Conservation (phyloP, 257 asterid genomes). For the Przewalskia tangutica region DNA sequence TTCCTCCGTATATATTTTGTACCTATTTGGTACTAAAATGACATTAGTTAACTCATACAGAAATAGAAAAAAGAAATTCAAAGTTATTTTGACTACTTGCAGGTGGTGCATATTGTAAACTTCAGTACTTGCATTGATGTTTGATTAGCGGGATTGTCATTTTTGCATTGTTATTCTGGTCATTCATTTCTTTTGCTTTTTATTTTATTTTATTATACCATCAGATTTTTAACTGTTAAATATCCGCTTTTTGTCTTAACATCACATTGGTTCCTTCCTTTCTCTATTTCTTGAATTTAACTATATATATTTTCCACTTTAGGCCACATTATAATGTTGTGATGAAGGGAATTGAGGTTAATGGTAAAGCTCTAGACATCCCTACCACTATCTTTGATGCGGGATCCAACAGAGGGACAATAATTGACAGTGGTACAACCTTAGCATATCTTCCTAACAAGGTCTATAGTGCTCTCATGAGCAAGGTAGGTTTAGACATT, state of each 20-base stretch:
- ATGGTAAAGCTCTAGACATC: constrained; percentile 32
- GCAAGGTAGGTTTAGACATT: constrained; percentile 22
- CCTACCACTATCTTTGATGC: constrained; percentile 28
- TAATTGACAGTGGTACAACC: constrained; percentile 67
- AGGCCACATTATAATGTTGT: constrained; percentile 56
- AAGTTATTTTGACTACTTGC: background rate
- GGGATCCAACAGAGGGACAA: constrained; percentile 26
- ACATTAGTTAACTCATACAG: background rate
- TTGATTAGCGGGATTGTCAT: background rate
- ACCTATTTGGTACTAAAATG: background rate
- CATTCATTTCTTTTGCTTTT: background rate
- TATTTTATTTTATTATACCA: background rate
- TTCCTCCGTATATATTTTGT: background rate
- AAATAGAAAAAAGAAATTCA: background rate
- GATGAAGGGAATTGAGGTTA: constrained; percentile 45
- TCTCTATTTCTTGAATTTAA: background rate
- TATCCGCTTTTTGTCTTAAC: background rate
- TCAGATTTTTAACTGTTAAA: background rate
- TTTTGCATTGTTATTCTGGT: background rate
- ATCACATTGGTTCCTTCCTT: background rate
- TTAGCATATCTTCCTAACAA: constrained; percentile 52
- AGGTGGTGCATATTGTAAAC: background rate
- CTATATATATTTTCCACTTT: constrained; percentile 8
- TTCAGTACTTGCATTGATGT: background rate
- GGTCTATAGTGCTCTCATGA: constrained; percentile 29